Evolutionary conservation across 345 rosid genomes (phyloP).

Genomic region (Salix suchowensis): DNA sequence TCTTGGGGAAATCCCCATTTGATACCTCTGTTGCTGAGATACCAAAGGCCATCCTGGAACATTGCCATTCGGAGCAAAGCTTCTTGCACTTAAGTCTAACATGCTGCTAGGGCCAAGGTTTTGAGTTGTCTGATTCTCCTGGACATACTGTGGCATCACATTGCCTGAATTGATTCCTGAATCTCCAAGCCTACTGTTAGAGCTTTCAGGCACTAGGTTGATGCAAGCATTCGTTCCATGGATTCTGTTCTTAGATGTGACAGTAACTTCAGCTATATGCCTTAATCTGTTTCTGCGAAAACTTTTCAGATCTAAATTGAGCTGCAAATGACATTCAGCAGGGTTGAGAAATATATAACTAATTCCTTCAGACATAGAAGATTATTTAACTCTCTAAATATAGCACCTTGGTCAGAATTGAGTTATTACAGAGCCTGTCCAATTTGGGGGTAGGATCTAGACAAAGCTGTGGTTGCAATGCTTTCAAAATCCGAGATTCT

Average conservation of each 20-base stretch:
- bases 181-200: slow-evolving; percentile 48
- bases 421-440: slow-evolving; percentile 62
- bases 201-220: slow-evolving; percentile 65
- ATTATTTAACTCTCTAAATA: background rate
- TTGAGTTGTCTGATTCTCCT: slow-evolving; percentile 54
- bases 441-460: slow-evolving; percentile 88
- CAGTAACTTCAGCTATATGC: slow-evolving; percentile 59
- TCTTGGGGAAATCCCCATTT: slow-evolving; percentile 44
- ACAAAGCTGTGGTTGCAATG: slow-evolving; percentile 84
- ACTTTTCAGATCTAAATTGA: slow-evolving; percentile 54
- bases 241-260: slow-evolving; percentile 51
- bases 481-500: slow-evolving; percentile 87
- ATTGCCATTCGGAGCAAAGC: slow-evolving; percentile 48
- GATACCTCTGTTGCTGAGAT: slow-evolving; percentile 57
- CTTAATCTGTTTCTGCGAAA: slow-evolving; percentile 69
- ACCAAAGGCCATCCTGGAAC: slow-evolving; percentile 43
- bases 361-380: slow-evolving; percentile 2
- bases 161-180: slow-evolving; percentile 46
- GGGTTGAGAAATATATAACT: slow-evolving; percentile 9
- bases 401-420: slow-evolving; percentile 55
- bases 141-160: slow-evolving; percentile 50
- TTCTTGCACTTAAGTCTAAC: slow-evolving; percentile 50
- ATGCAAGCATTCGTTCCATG: slow-evolving; percentile 75
- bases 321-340: slow-evolving; percentile 44
- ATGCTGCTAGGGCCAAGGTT: slow-evolving; percentile 49